phyloP scores from a whole-genome alignment of 352 stramenopile species.

The Phytophthora pinifolia region DNA sequence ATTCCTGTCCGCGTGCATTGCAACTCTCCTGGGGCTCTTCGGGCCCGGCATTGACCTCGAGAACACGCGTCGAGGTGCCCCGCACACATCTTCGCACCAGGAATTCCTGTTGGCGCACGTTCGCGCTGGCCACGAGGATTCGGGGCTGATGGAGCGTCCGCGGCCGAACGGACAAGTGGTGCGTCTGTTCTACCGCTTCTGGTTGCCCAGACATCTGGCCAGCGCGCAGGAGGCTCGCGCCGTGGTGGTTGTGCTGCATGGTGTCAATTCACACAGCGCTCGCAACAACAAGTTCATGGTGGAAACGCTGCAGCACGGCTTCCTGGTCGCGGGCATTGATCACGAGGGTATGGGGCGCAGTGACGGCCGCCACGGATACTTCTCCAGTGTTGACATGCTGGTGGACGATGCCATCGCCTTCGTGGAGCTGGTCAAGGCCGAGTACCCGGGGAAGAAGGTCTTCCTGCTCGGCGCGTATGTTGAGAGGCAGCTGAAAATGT shows the following conservation, averaged over 20 bases:
- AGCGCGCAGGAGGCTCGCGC: constrained; percentile 35
- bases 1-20: constrained; percentile 21
- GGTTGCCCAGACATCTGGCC: constrained; percentile 51
- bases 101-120: constrained; percentile 57
- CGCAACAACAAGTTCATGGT: constrained; percentile 78
- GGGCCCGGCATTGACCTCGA: constrained; percentile 56
- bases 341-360: constrained; percentile 78
- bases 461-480: constrained; percentile 73
- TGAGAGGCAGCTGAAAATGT: neutral
- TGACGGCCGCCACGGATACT: constrained; percentile 76
- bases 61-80: constrained; percentile 39
- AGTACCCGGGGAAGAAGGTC: constrained; percentile 65
- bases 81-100: constrained; percentile 48
- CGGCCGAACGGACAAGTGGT: constrained; percentile 38
- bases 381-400: constrained; percentile 59
- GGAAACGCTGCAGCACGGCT: constrained; percentile 59
- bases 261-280: constrained; percentile 80
- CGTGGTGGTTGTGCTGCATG: constrained; percentile 74
- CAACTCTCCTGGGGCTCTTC: constrained; percentile 42
- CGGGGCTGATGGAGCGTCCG: constrained; percentile 41
- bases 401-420: constrained; percentile 71
- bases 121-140: constrained; percentile 47
- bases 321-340: constrained; percentile 65
- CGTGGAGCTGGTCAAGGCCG: constrained; percentile 51
- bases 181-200: constrained; percentile 76